Base-by-base conservation (phyloP, 2,329 filamentous ascomycete species). In the Fusarium veterinarium region DNA sequence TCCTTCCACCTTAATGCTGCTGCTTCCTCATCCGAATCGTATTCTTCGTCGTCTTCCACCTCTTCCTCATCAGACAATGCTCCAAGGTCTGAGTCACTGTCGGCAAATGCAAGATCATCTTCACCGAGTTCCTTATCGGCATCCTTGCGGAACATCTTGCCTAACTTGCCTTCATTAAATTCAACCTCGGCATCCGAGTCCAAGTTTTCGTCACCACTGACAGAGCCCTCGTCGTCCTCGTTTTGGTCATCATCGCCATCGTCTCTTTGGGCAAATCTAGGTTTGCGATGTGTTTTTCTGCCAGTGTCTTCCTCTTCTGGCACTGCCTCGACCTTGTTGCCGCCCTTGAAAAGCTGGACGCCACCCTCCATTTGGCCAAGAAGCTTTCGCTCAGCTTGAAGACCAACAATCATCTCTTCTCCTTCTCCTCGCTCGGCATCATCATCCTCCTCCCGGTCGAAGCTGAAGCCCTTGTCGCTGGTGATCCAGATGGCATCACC, bases 401-500 rank as follows among this genome's bases (percentile, higher is more conserved):
- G 86, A 30, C 92, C 92, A 44, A 99, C 91, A 72, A 99, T 96
- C 82, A 99, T 90, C 81, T 98, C 95, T 81, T 99, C 96, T 44
- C 96, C 96, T 60, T 98, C 88, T n/a, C 96, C 96, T 49, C 94
- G 90, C 75, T 97, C 93, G 35, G 88, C 88, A 16, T 90, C 88
- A 14, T 90, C 88, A 16, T 93, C 91, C 5, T 82, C 87, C 35
- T 90, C 88, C 72, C 87, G 88, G 80, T 91, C 87, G 73, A 99
- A 98, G 8, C 90, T 97, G 76, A 92, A 92, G 0, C 90, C 90
- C 75, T 91, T 91, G 57, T 92, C 89, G 63, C 89, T 84, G 14
- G 90, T 91, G 67, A 92, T 98, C 84, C 97, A 99, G 41, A 99
- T 95, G 12, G 95, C 95, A 82, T 99, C 96, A 69, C 97, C 97